Evolutionary conservation across 1,284 basidiomycete species (phyloP).

Genomic region (Ceratobasidium sp.): DNA sequence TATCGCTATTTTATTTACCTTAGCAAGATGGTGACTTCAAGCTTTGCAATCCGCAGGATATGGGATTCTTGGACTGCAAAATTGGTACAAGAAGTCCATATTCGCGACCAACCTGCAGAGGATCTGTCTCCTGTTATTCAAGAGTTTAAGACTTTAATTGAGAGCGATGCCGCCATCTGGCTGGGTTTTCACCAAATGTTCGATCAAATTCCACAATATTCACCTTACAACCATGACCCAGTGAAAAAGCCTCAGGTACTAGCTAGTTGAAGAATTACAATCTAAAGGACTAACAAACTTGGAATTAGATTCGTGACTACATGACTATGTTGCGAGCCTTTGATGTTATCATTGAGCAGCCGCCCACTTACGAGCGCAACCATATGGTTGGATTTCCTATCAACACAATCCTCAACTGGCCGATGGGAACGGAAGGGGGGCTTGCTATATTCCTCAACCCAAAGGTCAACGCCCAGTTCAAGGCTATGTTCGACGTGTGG

Average conservation of each 20-base stretch:
- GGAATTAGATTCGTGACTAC: slow-evolving; percentile 58
- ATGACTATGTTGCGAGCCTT: slow-evolving; percentile 59
- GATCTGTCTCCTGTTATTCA: slow-evolving; percentile 28
- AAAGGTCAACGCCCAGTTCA: slow-evolving; percentile 24
- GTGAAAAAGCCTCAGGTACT: slow-evolving; percentile 17
- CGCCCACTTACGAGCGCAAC: slow-evolving; percentile 56
- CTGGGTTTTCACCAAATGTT: slow-evolving; percentile 34
- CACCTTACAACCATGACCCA: slow-evolving; percentile 20
- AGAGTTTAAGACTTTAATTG: slow-evolving; percentile 26
- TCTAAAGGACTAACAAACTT: slow-evolving; percentile 11
- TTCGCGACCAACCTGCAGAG: neutral
- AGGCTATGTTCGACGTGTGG: slow-evolving; percentile 48
- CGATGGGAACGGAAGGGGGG: slow-evolving; percentile 18
- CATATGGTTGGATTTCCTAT: slow-evolving; percentile 61
- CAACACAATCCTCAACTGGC: slow-evolving; percentile 53
- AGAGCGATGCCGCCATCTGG: slow-evolving; percentile 14
- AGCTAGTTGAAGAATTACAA: neutral
- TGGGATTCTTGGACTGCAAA: too few species aligned
- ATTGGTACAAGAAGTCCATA: too few species aligned
- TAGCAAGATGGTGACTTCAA: too few species aligned
- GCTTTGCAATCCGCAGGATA: too few species aligned
- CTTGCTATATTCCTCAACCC: slow-evolving; percentile 16
- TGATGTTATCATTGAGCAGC: slow-evolving; percentile 58
- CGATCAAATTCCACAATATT: slow-evolving; percentile 1
- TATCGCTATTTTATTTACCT: too few species aligned